Conservation (phyloP, 164 flowering plant genomes). For the Amborella trichopoda region DNA sequence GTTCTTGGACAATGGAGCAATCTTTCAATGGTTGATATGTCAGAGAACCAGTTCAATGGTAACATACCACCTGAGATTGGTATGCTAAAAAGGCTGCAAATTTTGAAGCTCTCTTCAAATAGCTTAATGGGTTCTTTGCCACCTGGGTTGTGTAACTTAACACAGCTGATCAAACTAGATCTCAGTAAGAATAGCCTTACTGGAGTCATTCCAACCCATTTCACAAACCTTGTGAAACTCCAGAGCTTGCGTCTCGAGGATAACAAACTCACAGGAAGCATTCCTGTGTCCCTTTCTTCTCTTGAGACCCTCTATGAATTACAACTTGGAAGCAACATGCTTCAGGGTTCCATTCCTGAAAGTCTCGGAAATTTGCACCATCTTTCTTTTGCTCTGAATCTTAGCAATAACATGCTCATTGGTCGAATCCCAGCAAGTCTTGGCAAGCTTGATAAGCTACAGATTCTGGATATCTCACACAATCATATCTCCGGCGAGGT, state of each 20-base stretch:
- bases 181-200: slow-evolving; percentile 3
- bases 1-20: slow-evolving; percentile 18
- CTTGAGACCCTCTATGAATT: slow-evolving; percentile 12
- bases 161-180: slow-evolving; percentile 11
- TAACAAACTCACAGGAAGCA: slow-evolving; percentile 13
- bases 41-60: slow-evolving; percentile 6
- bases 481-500: slow-evolving; percentile 15
- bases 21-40: slow-evolving; percentile 20
- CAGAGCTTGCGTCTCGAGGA: slow-evolving; percentile 18
- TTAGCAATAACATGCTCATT: slow-evolving; percentile 10
- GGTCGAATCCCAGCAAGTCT: slow-evolving; percentile 22
- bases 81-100: slow-evolving; percentile 15
- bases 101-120: slow-evolving; percentile 15
- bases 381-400: slow-evolving; percentile 6
- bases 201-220: slow-evolving; percentile 5
- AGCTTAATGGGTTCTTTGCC: slow-evolving; percentile 20
- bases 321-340: slow-evolving; percentile 22
- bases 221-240: slow-evolving; percentile 6
- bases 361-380: slow-evolving; percentile 14
- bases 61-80: slow-evolving; percentile 19
- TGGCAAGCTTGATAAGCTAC: slow-evolving; percentile 11
- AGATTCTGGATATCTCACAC: slow-evolving; percentile 16
- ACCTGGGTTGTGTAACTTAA: slow-evolving; percentile 10
- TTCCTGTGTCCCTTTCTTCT: slow-evolving; percentile 17
- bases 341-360: slow-evolving; percentile 20